Base-by-base conservation (phyloP, 2,329 filamentous ascomycete genomes). In the Curvularia hawaiiensis region DNA sequence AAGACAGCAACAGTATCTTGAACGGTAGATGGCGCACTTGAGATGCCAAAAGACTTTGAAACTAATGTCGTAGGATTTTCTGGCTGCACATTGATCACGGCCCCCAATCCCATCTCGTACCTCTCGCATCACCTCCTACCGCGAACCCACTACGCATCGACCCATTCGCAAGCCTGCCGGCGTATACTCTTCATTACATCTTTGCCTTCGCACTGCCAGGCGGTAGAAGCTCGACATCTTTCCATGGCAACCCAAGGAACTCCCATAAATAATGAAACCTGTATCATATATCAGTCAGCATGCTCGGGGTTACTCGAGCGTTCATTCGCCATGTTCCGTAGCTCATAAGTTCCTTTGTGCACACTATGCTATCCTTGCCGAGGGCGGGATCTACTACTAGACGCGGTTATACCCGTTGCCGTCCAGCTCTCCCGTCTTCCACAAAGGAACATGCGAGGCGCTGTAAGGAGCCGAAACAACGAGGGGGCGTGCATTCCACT, bases 251-350 rank as follows among this genome's bases (percentile, higher is more conserved):
- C 0, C 80, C 87, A 44, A 92, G 72, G 69, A 85, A 89, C 56
- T 84, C 79, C 77, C 88, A 92, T 64, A 93, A 83, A 65, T 85
- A 89, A 63, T 87, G 83, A 73, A 88, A 90, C 56, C 88, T 87
- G 45, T 18, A 48, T 45, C 16, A 28, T 16, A 38, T 28, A 40
- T 47, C 45, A 39, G 44, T 56, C 65, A 72, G 64, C 61, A 47
- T 20, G 44, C 24, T 28, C 51, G 41, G 57, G 41, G 44, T 5
- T 16, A 38, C 16, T 46, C 14, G 28, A 14, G 18, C 38, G 18
- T 40, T 54, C 41, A 45, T 63, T 60, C 41, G 53, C 49, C 40
- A 46, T 48, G 58, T 63, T 63, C 60, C 62, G 64, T 50, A 35
- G 60, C 67, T 64, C 57, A 53, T 61, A 64, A 57, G 24, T 35